Evolutionary conservation across 257 asterid genomes (phyloP).

Genomic region (Gentiana macrophylla): DNA sequence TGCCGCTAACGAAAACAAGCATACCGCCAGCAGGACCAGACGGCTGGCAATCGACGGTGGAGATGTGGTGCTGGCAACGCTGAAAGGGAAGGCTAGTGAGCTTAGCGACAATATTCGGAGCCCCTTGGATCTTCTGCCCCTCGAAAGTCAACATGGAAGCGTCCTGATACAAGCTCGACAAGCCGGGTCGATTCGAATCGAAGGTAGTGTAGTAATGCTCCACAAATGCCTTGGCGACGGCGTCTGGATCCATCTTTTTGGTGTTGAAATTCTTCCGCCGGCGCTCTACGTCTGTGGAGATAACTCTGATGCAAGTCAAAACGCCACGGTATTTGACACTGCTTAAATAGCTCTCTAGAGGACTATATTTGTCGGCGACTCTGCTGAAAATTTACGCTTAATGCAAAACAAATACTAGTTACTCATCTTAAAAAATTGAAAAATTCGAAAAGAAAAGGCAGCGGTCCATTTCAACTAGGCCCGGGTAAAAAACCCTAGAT

Average conservation of each 20-base stretch:
- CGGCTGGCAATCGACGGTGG: slow-evolving; percentile 51
- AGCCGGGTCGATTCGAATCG: slow-evolving; percentile 30
- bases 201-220: slow-evolving; percentile 47
- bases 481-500: too few relatives aligned
- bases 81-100: slow-evolving; percentile 37
- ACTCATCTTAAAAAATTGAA: too few relatives aligned
- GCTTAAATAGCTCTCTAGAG: too few relatives aligned
- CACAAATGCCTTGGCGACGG: slow-evolving; percentile 42
- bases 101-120: slow-evolving; percentile 25
- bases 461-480: too few relatives aligned
- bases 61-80: slow-evolving; percentile 41
- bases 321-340: too few relatives aligned
- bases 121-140: slow-evolving; percentile 42
- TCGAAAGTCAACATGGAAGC: slow-evolving; percentile 41
- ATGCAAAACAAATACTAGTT: too few relatives aligned
- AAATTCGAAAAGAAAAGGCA: too few relatives aligned
- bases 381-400: too few relatives aligned
- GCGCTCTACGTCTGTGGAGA: too few relatives aligned
- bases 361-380: too few relatives aligned
- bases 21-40: slow-evolving; percentile 52
- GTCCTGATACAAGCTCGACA: slow-evolving; percentile 35
- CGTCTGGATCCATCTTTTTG: slow-evolving; percentile 34
- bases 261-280: too few relatives aligned
- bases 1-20: slow-evolving; percentile 44
- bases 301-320: too few relatives aligned